Evolutionary conservation across 805 yeast genomes (phyloP).

Genomic region (Teunomyces stri): DNA sequence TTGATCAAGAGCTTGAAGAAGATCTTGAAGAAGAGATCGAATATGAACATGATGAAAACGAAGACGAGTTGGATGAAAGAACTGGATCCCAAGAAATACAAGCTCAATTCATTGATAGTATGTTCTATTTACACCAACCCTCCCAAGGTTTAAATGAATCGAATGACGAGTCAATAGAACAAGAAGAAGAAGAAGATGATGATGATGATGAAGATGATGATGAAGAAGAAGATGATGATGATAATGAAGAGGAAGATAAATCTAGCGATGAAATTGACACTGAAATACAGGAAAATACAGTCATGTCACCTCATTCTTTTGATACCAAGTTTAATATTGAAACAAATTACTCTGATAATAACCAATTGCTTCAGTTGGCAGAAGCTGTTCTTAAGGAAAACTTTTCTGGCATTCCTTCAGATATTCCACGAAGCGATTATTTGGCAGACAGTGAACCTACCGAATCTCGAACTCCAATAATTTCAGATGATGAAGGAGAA

Average conservation of each 20-base stretch:
- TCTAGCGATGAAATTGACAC: not conserved
- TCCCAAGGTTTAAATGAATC: not conserved
- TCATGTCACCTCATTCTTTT: no score
- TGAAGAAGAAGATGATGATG: not conserved
- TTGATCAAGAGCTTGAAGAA: not conserved
- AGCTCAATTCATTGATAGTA: no score
- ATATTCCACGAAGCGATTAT: conserved; percentile 1
- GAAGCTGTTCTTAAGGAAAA: not conserved
- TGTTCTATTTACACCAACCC: no score
- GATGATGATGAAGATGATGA: not conserved
- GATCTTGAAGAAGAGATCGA: not conserved
- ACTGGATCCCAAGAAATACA: not conserved
- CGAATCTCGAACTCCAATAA: conserved; percentile 5
- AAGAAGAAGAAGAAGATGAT: not conserved
- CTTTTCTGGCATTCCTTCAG: not conserved
- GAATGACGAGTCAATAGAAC: not conserved
- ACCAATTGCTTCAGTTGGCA: conserved; percentile 1
- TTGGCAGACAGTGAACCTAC: conserved; percentile 17
- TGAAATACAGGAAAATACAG: not conserved
- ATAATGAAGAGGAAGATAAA: not conserved
- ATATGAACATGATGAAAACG: not conserved
- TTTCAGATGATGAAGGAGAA: not conserved
- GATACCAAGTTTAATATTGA: not conserved
- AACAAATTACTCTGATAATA: not conserved
- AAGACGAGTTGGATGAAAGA: not conserved